A percentile compares a stretch with the other conserved stretches of the same genome.
These are phyloP conservation scores for Arthrinium phaeospermum DNA, from an alignment of 2,329 filamentous ascomycete species.

Conservation along the genomic window DNA sequence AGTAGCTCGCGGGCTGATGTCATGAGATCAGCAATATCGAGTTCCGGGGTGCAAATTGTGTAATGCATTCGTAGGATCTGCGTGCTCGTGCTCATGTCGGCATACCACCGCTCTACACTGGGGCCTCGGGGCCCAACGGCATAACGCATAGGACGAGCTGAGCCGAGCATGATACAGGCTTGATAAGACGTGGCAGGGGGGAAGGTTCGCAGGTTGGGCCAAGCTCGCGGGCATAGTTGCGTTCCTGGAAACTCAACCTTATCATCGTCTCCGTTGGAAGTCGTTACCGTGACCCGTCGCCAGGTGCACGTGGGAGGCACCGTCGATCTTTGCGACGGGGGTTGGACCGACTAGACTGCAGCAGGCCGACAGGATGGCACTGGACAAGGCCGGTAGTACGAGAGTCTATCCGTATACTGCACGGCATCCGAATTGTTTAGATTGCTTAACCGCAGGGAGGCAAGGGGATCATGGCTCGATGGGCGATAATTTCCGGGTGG, in stretches of 20 bases:
- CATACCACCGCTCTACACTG: not conserved
- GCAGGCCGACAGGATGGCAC: not conserved
- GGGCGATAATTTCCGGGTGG: not conserved
- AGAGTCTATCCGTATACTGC: not conserved
- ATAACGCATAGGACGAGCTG: not conserved
- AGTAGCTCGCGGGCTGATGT: not conserved
- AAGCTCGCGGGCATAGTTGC: slow-evolving; percentile 1
- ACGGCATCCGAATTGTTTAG: not conserved
- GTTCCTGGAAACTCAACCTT: not conserved
- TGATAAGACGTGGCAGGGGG: not conserved
- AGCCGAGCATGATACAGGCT: not conserved
- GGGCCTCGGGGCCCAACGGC: not conserved
- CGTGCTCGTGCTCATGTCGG: not conserved
- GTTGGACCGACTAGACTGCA: not conserved
- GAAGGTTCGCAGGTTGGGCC: not conserved
- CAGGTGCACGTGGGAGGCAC: slow-evolving; percentile 1
- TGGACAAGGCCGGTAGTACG: not conserved
- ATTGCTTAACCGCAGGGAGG: not conserved
- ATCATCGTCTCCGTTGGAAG: not conserved
- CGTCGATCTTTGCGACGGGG: not conserved
- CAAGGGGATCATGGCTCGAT: not conserved
- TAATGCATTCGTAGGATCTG: not conserved
- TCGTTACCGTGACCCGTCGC: not conserved
- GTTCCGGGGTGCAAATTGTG: not conserved
- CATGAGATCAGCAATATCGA: slow-evolving; percentile 3